A percentile compares a stretch with the other conserved stretches of the same genome.
phyloP scores from a whole-genome alignment of 768 basidiomycete genomes.

The Naganishia vaughanmartiniae region DNA sequence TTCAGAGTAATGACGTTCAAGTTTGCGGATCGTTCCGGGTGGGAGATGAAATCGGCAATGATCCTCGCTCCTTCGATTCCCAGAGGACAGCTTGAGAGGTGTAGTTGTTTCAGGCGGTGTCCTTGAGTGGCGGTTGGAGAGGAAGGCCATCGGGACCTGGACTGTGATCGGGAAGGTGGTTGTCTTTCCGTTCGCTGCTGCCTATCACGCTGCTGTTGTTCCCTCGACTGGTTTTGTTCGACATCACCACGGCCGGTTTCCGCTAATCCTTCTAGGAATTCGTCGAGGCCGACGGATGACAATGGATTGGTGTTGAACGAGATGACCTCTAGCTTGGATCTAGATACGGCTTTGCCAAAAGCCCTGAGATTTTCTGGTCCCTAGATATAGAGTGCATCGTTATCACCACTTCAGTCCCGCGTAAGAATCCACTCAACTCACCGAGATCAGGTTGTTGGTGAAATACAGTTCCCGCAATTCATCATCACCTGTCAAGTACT shows the following conservation, averaged over 20 bases:
- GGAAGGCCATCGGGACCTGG: background rate
- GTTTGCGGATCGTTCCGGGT: constrained; percentile 14
- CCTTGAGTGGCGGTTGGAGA: background rate
- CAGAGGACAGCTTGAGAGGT: constrained; percentile 24
- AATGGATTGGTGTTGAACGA: constrained; percentile 23
- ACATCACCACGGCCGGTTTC: constrained; percentile 12
- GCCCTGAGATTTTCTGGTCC: constrained; percentile 15
- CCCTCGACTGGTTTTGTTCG: background rate
- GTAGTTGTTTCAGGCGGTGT: constrained; percentile 24
- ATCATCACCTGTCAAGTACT: constrained; percentile 19
- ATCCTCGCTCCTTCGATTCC: constrained; percentile 18
- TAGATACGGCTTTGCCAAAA: constrained; percentile 11
- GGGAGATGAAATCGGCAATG: constrained; percentile 22
- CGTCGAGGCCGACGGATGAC: constrained; percentile 1
- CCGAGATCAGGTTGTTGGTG: constrained; percentile 20
- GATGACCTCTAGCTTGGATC: background rate
- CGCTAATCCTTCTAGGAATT: constrained; percentile 20
- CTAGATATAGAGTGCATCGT: constrained; percentile 2
- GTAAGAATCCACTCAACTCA: constrained; percentile 13
- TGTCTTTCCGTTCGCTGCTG: no score
- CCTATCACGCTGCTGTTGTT: no score
- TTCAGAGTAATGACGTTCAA: constrained; percentile 22
- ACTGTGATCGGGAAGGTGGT: constrained; percentile 13
- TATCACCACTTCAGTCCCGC: background rate
- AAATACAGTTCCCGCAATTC: constrained; percentile 21